Evolutionary conservation across 2,329 filamentous ascomycete species (phyloP).

Genomic region (Alternaria longipes): DNA sequence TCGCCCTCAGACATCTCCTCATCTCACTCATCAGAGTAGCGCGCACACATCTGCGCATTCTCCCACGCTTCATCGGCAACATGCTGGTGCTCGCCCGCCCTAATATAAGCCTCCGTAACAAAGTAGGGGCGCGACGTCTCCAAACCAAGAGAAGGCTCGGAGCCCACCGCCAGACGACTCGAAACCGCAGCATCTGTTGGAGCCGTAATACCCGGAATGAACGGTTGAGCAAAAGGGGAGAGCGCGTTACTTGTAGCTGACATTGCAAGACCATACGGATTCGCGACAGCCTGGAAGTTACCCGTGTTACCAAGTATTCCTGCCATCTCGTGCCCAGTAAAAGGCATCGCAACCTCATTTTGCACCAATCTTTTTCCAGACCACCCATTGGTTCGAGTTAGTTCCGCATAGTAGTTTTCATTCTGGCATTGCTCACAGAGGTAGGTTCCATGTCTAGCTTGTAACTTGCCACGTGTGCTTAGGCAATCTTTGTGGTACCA

Average conservation of each 20-base stretch:
- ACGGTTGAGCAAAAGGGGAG: background rate
- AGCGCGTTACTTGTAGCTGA: background rate
- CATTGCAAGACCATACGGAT: constrained; percentile 21
- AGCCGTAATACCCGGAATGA: background rate
- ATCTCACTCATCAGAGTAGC: background rate
- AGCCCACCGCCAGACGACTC: constrained; percentile 1
- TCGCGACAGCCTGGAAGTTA: background rate
- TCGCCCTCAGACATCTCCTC: background rate
- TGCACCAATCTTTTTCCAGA: background rate
- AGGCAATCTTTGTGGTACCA: constrained; percentile 39
- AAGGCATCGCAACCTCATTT: background rate
- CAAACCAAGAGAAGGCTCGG: background rate
- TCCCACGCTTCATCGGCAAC: background rate
- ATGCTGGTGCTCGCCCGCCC: background rate
- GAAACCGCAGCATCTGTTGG: background rate
- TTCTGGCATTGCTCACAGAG: constrained; percentile 22
- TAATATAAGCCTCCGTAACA: constrained; percentile 7
- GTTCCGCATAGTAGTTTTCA: constrained; percentile 13
- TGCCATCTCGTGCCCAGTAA: constrained; percentile 2
- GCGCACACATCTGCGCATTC: background rate
- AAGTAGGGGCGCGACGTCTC: background rate
- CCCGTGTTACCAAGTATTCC: background rate
- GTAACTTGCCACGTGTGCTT: constrained; percentile 23
- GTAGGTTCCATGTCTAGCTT: constrained; percentile 14
- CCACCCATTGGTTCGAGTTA: background rate